These are phyloP conservation scores for Arachis hypogaea DNA, from an alignment of 306 rosid genomes.

Conservation along the genomic window DNA sequence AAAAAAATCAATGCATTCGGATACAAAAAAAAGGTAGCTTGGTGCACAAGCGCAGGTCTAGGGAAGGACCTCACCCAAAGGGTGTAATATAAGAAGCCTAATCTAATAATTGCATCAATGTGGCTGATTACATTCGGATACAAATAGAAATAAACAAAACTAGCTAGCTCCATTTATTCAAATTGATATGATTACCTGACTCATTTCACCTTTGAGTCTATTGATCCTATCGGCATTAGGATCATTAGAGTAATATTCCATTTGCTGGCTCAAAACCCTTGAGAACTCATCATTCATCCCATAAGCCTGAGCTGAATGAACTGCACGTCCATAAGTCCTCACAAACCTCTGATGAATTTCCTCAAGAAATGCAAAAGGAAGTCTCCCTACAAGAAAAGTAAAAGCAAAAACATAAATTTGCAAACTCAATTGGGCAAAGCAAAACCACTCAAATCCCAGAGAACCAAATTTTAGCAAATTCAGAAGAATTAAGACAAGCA, in stretches of 20 bases:
- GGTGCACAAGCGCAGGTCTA: no score
- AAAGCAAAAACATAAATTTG: neutral
- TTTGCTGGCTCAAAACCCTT: constrained; percentile 59
- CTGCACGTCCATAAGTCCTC: constrained; percentile 87
- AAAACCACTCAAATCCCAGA: no score
- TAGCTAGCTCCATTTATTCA: no score
- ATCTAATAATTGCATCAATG: no score
- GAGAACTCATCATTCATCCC: constrained; percentile 96
- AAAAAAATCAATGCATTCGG: no score
- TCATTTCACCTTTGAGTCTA: constrained; percentile 96
- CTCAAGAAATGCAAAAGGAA: constrained; percentile 92
- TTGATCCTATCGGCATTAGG: constrained; percentile 98
- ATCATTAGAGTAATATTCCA: constrained; percentile 67
- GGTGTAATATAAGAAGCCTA: no score
- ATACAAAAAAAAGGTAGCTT: no score
- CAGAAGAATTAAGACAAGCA: neutral
- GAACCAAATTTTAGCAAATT: neutral
- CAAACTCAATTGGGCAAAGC: neutral
- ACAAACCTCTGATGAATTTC: constrained; percentile 94
- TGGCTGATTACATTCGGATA: no score
- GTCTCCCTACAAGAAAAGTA: constrained; percentile 59
- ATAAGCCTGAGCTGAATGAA: constrained; percentile 82
- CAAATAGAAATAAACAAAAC: no score
- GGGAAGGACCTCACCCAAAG: no score
- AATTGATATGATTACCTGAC: constrained; percentile 62